A percentile compares a stretch with the other conserved stretches of the same genome.
Evolutionary conservation across 495 filamentous ascomycete species (phyloP).

Genomic region (Aspergillus nidulans): DNA sequence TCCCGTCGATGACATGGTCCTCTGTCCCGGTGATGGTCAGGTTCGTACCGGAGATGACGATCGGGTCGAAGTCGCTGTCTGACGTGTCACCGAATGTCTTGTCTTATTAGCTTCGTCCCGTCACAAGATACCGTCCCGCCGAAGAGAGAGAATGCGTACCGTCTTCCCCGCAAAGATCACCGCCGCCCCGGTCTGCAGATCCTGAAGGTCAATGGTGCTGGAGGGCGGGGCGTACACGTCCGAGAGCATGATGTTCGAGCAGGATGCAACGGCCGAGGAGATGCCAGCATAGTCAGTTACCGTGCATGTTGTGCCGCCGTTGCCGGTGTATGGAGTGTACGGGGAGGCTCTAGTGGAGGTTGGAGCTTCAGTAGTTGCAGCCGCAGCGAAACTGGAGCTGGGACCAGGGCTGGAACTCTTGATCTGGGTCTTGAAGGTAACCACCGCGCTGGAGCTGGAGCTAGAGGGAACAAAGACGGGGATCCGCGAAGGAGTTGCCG

Average conservation of each 20-base stretch:
- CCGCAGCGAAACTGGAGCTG: background rate
- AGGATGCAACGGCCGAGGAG: constrained; percentile 37
- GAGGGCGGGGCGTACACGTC: constrained; percentile 32
- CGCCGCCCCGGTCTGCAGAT: constrained; percentile 32
- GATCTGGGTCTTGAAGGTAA: constrained; percentile 1
- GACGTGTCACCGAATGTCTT: constrained; percentile 38
- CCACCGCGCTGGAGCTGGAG: constrained; percentile 7
- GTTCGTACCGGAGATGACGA: constrained; percentile 35
- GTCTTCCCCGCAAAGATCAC: constrained; percentile 41
- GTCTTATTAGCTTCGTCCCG: background rate
- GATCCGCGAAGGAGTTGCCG: background rate
- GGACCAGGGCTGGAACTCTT: background rate
- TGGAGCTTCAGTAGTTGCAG: background rate
- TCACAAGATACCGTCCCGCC: too few species aligned
- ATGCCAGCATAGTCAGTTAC: constrained; percentile 41
- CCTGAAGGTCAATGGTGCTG: constrained; percentile 32
- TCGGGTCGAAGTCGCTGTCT: constrained; percentile 31
- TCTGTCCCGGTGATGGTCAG: constrained; percentile 35
- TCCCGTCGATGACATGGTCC: constrained; percentile 42
- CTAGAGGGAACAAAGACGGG: constrained; percentile 1
- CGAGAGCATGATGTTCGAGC: constrained; percentile 36
- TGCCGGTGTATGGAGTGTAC: constrained; percentile 2
- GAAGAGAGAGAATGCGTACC: constrained; percentile 9
- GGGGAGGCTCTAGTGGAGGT: constrained; percentile 13
- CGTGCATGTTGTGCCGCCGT: constrained; percentile 31